phyloP scores from a whole-genome alignment of 345 rosid species.

The Gossypium herbaceum region DNA sequence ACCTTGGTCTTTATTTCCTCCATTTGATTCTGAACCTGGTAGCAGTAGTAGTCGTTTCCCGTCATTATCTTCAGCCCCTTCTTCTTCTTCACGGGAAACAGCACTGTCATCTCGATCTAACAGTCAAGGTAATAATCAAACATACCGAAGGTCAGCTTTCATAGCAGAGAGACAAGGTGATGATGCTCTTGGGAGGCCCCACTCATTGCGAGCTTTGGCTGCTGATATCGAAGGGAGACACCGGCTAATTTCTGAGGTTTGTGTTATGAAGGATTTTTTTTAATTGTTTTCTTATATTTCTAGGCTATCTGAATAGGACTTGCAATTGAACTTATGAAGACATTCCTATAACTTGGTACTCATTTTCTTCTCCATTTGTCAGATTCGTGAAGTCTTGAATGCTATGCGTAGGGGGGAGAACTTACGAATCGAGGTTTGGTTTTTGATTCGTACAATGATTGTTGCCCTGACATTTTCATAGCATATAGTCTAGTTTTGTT shows the following conservation, averaged over 20 bases:
- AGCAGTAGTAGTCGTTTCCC: constrained; percentile 49
- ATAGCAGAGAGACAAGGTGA: constrained; percentile 52
- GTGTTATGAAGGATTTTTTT: constrained; percentile 12
- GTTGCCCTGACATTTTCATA: constrained; percentile 8
- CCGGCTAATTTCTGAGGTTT: constrained; percentile 70
- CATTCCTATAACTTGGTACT: neutral
- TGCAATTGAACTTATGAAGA: neutral
- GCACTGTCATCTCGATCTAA: constrained; percentile 39
- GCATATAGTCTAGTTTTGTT: no score
- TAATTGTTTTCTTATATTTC: neutral
- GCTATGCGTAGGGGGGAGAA: constrained; percentile 80
- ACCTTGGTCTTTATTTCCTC: constrained; percentile 73
- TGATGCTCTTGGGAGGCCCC: constrained; percentile 50
- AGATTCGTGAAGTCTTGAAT: constrained; percentile 80
- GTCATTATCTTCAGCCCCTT: constrained; percentile 48
- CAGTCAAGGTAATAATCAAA: constrained; percentile 47
- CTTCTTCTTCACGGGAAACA: constrained; percentile 50
- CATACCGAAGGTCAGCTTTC: constrained; percentile 44
- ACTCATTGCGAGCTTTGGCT: constrained; percentile 57
- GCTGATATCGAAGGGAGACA: constrained; percentile 67
- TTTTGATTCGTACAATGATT: constrained; percentile 19
- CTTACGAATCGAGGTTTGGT: constrained; percentile 64
- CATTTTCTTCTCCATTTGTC: constrained; percentile 29
- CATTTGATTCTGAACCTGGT: constrained; percentile 49
- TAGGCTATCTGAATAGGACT: neutral